Conservation (phyloP, 176 grass and related monocot genomes). For the Cenchrus purpureus region DNA sequence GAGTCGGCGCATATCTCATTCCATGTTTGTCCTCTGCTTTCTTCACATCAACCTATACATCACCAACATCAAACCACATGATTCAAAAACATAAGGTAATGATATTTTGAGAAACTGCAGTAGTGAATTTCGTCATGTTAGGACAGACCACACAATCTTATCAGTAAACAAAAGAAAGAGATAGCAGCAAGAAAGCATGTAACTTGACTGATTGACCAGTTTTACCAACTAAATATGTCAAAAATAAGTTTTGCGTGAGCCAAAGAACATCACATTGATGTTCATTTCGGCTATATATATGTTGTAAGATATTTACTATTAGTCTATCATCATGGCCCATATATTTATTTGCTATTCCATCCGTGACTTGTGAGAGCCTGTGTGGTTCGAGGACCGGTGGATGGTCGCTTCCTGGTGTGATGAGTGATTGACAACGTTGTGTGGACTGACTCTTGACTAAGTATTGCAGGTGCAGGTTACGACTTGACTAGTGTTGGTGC, state of each 20-base stretch:
- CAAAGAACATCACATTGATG: not conserved
- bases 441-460: no score
- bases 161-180: not conserved
- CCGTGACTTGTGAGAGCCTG: no score
- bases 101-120: not conserved
- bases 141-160: not conserved
- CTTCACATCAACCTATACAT: constrained; percentile 58
- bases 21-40: not conserved
- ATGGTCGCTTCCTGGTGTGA: no score
- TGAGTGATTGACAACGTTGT: no score
- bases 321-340: no score
- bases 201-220: not conserved
- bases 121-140: no score
- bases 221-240: not conserved
- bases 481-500: no score
- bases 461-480: no score
- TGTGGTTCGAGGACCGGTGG: no score
- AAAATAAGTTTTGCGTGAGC: not conserved
- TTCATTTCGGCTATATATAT: not conserved
- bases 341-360: no score
- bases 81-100: not conserved
- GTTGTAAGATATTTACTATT: no score
- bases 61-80: not conserved
- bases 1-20: not conserved
- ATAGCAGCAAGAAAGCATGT: not conserved